Evolutionary conservation across 139 green algal species (phyloP).

Genomic region (Auxenochlorella protothecoides): DNA sequence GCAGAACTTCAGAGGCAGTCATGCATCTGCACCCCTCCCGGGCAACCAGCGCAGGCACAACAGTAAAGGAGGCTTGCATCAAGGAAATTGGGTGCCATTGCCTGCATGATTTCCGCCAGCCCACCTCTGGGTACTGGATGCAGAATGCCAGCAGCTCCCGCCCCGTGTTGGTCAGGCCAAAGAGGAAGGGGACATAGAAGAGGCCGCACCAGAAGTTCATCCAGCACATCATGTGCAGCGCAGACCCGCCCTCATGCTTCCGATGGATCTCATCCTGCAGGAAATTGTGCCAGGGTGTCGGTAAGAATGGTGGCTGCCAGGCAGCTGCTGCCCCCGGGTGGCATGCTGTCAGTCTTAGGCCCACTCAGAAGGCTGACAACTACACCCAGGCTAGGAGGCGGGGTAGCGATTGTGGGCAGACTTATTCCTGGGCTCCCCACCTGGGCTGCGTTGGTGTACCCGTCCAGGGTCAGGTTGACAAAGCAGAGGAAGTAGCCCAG

Average conservation of each 20-base stretch:
- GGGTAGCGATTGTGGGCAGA: too few relatives aligned
- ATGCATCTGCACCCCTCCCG: too few relatives aligned
- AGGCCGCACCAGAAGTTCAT: slow-evolving; percentile 94
- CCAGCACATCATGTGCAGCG: slow-evolving; percentile 90
- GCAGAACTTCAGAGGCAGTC: too few relatives aligned
- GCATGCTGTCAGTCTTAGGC: too few relatives aligned
- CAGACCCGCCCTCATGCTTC: slow-evolving; percentile 50
- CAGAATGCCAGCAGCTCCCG: slow-evolving; percentile 61
- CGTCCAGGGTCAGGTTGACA: slow-evolving; percentile 87
- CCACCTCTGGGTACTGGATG: slow-evolving; percentile 45
- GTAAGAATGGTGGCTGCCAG: background rate
- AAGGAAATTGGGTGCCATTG: too few relatives aligned
- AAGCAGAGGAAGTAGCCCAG: slow-evolving; percentile 86
- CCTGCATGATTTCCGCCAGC: too few relatives aligned
- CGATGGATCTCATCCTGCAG: slow-evolving; percentile 74
- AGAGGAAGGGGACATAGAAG: slow-evolving; percentile 77
- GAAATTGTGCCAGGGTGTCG: background rate
- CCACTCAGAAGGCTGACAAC: too few relatives aligned
- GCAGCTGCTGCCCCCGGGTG: too few relatives aligned
- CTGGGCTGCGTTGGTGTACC: slow-evolving; percentile 88
- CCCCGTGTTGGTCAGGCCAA: slow-evolving; percentile 37
- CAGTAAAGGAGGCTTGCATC: too few relatives aligned
- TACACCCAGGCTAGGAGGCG: too few relatives aligned
- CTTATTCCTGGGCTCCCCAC: background rate
- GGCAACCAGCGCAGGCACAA: too few relatives aligned